A percentile compares a stretch with the other conserved stretches of the same genome.
These are phyloP conservation scores for Microsporum ferrugineum DNA, from an alignment of 2,329 filamentous ascomycete genomes.

Conservation along the genomic window DNA sequence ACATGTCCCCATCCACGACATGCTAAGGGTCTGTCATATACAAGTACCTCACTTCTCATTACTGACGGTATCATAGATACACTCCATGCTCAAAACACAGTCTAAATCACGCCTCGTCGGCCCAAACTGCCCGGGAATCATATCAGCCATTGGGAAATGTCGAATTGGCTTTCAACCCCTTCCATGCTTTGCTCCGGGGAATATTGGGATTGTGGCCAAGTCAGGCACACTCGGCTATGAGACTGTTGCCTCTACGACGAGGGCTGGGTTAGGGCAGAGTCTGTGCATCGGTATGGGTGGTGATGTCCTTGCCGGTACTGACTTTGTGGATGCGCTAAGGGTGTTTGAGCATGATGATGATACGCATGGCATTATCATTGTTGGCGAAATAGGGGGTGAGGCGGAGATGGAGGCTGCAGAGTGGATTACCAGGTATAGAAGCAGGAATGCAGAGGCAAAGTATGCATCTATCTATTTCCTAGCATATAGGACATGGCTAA, in stretches of 20 bases:
- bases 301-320: slow-evolving; percentile 62
- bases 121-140: slow-evolving; percentile 72
- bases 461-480: slow-evolving; percentile 22
- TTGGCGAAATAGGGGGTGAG: slow-evolving; percentile 61
- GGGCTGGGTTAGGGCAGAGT: slow-evolving; percentile 65
- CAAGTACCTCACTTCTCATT: background rate
- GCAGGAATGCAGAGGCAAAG: slow-evolving; percentile 50
- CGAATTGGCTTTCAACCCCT: slow-evolving; percentile 67
- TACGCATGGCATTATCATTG: slow-evolving; percentile 59
- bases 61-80: slow-evolving; percentile 38
- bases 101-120: slow-evolving; percentile 62
- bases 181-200: slow-evolving; percentile 57
- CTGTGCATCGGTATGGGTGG: slow-evolving; percentile 68
- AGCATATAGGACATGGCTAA: slow-evolving; percentile 14
- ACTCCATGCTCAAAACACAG: slow-evolving; percentile 60
- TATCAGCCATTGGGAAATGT: slow-evolving; percentile 59
- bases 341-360: slow-evolving; percentile 55
- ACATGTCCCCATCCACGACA: slow-evolving; percentile 67
- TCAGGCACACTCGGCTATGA: slow-evolving; percentile 73
- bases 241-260: slow-evolving; percentile 61
- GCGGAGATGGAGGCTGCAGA: slow-evolving; percentile 61
- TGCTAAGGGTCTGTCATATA: slow-evolving; percentile 48
- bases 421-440: slow-evolving; percentile 57
- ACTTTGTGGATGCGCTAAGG: slow-evolving; percentile 57
- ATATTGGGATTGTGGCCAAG: slow-evolving; percentile 66